Conservation (phyloP, 1,284 basidiomycete species). For the Apiotrichum akiyoshidainum region DNA sequence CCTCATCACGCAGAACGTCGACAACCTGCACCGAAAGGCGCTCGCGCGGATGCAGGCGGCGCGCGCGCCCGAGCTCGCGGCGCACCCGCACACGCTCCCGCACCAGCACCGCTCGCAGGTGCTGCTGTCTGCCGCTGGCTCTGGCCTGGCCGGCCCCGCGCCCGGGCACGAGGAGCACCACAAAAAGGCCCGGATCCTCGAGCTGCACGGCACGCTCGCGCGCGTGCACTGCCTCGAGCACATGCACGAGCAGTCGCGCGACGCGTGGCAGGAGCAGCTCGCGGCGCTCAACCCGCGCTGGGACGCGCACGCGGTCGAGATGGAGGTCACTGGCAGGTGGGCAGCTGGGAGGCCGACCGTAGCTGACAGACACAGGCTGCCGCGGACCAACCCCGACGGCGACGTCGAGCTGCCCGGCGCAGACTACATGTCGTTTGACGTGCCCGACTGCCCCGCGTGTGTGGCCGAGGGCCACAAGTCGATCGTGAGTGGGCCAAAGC, state of each 20-base stretch:
- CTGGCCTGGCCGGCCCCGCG: no score
- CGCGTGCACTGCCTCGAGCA: constrained; percentile 69
- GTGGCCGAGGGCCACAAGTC: constrained; percentile 47
- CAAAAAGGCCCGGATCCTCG: constrained; percentile 57
- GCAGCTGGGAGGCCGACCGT: not conserved
- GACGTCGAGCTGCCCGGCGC: constrained; percentile 81
- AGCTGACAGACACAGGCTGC: constrained; percentile 48
- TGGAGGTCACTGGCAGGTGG: constrained; percentile 60
- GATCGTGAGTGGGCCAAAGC: constrained; percentile 1
- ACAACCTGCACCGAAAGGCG: constrained; percentile 79
- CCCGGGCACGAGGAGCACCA: no score
- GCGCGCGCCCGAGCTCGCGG: not conserved
- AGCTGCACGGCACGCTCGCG: constrained; percentile 84
- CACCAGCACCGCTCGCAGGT: no score
- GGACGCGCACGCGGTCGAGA: constrained; percentile 65
- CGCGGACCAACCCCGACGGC: constrained; percentile 85
- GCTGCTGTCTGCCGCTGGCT: no score
- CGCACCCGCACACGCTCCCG: no score
- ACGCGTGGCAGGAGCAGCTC: constrained; percentile 70
- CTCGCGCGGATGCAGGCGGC: constrained; percentile 49
- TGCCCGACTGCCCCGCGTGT: constrained; percentile 71
- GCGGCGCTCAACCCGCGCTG: constrained; percentile 72
- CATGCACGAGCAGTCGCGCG: constrained; percentile 65
- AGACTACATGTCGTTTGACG: constrained; percentile 69
- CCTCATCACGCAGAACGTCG: constrained; percentile 87